Evolutionary conservation across 805 yeast species (phyloP).

Genomic region (Candida qinlingensis): DNA sequence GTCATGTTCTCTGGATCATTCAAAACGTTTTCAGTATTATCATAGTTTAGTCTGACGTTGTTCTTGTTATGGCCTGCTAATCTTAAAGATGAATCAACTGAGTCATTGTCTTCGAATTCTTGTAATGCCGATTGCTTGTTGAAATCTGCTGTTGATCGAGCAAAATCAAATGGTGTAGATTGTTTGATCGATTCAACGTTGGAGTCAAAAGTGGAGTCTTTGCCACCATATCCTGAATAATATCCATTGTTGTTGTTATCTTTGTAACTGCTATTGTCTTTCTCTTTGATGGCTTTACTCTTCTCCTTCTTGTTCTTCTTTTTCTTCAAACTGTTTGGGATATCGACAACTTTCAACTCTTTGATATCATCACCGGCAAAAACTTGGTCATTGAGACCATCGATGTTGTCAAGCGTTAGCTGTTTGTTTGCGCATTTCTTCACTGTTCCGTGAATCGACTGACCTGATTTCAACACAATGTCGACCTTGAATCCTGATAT

Average conservation of each 20-base stretch:
- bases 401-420: constrained; percentile 34
- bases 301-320: constrained; percentile 17
- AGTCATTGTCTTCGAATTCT: constrained; percentile 63
- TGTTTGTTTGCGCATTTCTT: constrained; percentile 36
- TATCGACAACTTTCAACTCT: constrained; percentile 50
- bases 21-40: constrained; percentile 57
- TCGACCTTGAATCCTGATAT: constrained; percentile 44
- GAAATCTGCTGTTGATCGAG: constrained; percentile 71
- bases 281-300: constrained; percentile 8
- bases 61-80: constrained; percentile 69
- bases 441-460: constrained; percentile 35
- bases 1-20: neutral
- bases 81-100: constrained; percentile 51
- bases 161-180: constrained; percentile 77
- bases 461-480: constrained; percentile 34
- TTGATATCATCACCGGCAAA: constrained; percentile 37
- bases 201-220: constrained; percentile 45
- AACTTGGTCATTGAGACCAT: constrained; percentile 12
- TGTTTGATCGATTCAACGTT: constrained; percentile 43
- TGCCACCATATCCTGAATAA: constrained; percentile 12
- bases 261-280: neutral
- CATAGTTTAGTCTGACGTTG: constrained; percentile 52
- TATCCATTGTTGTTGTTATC: constrained; percentile 1
- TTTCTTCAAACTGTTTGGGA: constrained; percentile 34
- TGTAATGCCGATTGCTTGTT: constrained; percentile 78